A percentile compares a stretch with the other conserved stretches of the same genome.
Evolutionary conservation across 257 asterid species (phyloP).

Genomic region (Scutellaria galericulata): DNA sequence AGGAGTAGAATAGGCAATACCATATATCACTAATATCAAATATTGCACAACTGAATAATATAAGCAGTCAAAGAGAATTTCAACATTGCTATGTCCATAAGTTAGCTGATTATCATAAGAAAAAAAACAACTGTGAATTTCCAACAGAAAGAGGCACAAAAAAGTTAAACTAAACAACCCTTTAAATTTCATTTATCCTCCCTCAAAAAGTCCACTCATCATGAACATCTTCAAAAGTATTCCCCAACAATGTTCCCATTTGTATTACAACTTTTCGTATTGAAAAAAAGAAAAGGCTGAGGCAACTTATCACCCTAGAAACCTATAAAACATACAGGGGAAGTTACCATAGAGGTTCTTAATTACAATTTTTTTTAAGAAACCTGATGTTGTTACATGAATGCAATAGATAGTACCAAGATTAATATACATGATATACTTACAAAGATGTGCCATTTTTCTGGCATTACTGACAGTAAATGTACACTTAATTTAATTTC

Average conservation of each 20-base stretch:
- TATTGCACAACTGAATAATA: neutral
- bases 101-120: neutral
- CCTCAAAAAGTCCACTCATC: neutral
- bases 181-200: neutral
- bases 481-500: neutral
- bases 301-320: neutral
- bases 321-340: neutral
- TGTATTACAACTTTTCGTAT: neutral
- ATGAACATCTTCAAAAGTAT: slow-evolving; percentile 2
- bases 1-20: neutral
- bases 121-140: slow-evolving; percentile 4
- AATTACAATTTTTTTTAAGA: neutral
- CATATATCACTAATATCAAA: slow-evolving; percentile 6
- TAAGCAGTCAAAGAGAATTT: slow-evolving; percentile 6
- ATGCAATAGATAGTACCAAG: neutral
- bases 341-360: slow-evolving; percentile 8
- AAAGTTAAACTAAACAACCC: neutral
- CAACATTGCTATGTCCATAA: neutral
- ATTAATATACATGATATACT: neutral
- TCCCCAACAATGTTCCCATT: neutral
- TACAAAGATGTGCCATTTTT: neutral
- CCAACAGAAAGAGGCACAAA: slow-evolving; percentile 8
- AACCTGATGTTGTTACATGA: neutral
- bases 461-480: slow-evolving; percentile 1
- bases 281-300: neutral